Base-by-base conservation (phyloP, 2,329 filamentous ascomycete genomes). In the Shiraia bambusicola region DNA sequence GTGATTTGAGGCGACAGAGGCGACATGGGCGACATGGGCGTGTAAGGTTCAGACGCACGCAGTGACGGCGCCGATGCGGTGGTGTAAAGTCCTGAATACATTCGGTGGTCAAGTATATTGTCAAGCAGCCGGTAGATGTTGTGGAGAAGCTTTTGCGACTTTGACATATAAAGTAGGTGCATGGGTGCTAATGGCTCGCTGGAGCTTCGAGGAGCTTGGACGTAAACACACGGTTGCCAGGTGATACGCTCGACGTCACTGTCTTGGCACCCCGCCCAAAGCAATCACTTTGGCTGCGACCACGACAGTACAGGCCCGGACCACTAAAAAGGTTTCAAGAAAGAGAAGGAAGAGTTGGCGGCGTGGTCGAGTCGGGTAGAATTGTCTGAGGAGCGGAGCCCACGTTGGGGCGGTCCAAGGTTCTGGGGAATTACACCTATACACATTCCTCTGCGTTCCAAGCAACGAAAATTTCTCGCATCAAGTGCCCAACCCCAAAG, bases 61-160 rank as follows among this genome's bases (percentile, higher is more conserved):
- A 76, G 55, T 38, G 71, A 73, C 34, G 71, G 70, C 41, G 71
- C 63, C 38, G 71, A 74, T 15, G 73, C 72, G 19, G 67, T 65
- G 1, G 63, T 58, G 53, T 63, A 56, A 32, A 64, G 40, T 29
- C 49, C 50, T 28, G 58, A 45, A 41, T 55, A 67, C 56, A 68
- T 61, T 46, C 52, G 52, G 12, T 44, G 40, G 42, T 64, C 59
- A 54, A 66, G 49, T 30, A 49, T 43, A 26, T 49, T 39, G 47
- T 63, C 46, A 19, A 66, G 41, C 38, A 62, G 49, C 19, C 38
- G 38, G 42, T 48, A 62, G 37, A 59, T 38, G 34, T 52, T 34
- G n/a, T 56, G 37, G 34, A 52, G 47, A 32, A 56, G 45, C 40
- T 59, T 56, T 30, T 54, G 54, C 53, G 54, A 57, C 44, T 57